These are phyloP conservation scores for Dentipellis sp. DNA, from an alignment of 768 basidiomycete genomes.

Conservation along the genomic window DNA sequence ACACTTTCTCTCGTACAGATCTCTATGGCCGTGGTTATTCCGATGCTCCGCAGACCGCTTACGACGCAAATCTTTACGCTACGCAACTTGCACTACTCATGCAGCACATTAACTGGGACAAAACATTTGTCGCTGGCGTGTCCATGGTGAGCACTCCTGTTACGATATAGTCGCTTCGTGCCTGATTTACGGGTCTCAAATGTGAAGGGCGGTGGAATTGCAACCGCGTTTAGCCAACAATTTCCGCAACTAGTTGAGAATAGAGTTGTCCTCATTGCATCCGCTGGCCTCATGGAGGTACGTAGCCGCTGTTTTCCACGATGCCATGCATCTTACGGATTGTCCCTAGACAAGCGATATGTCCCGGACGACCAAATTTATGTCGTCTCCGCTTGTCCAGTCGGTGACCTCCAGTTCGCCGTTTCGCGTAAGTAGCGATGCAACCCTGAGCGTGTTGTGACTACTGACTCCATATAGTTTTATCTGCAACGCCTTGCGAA, in stretches of 20 bases:
- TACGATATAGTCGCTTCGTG: background rate
- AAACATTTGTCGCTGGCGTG: constrained; percentile 54
- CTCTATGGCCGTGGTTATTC: constrained; percentile 80
- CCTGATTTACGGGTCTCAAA: background rate
- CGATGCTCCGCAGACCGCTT: constrained; percentile 63
- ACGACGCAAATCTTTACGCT: constrained; percentile 56
- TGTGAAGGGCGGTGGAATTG: constrained; percentile 61
- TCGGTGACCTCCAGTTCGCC: constrained; percentile 51
- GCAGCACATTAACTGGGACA: constrained; percentile 68
- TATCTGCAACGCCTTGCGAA: constrained; percentile 25
- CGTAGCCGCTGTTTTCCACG: background rate
- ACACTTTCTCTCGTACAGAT: constrained; percentile 31
- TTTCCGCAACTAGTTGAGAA: constrained; percentile 66
- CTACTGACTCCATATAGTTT: constrained; percentile 14
- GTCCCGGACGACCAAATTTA: constrained; percentile 66
- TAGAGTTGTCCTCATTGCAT: constrained; percentile 58
- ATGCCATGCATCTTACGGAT: no score
- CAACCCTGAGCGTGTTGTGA: background rate
- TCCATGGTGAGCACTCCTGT: constrained; percentile 51
- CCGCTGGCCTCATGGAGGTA: constrained; percentile 63
- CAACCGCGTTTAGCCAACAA: constrained; percentile 57
- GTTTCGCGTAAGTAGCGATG: constrained; percentile 39
- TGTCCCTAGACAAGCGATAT: constrained; percentile 46
- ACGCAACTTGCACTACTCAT: constrained; percentile 78
- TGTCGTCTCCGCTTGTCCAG: constrained; percentile 72